Percentiles rank a stretch among this genome's conserved stretches.
Conservation (phyloP, 2,329 filamentous ascomycete genomes). For the Monascus ruber region DNA sequence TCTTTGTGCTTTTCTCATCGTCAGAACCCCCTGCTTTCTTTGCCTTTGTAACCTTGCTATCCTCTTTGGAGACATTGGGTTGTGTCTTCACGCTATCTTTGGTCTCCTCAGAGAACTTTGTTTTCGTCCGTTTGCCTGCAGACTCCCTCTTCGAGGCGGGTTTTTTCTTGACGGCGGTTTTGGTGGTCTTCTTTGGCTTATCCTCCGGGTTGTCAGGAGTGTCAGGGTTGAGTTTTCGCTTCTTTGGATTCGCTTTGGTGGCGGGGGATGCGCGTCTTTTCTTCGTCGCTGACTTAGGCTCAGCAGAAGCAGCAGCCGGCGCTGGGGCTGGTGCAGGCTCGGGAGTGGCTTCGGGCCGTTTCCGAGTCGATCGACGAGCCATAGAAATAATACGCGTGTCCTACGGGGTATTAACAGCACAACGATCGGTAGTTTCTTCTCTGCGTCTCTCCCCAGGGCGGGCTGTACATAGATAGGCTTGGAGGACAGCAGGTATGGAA, state of each 20-base stretch:
- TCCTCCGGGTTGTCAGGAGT: slow-evolving; percentile 7
- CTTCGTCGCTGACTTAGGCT: neutral
- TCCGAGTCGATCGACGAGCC: slow-evolving; percentile 24
- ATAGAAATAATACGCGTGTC: no score
- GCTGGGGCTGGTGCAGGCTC: slow-evolving; percentile 17
- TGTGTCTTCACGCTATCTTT: neutral
- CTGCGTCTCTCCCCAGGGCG: no score
- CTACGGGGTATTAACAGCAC: no score
- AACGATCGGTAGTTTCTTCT: no score
- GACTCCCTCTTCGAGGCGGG: neutral
- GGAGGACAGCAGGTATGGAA: no score
- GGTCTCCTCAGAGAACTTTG: neutral
- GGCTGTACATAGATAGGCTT: no score
- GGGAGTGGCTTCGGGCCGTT: slow-evolving; percentile 13
- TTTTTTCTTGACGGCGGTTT: slow-evolving; percentile 6
- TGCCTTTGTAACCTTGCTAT: neutral
- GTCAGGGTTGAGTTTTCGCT: slow-evolving; percentile 16
- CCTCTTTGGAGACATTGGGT: neutral
- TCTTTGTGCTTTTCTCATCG: neutral
- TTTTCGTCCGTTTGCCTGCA: no score
- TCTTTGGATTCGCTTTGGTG: slow-evolving; percentile 18
- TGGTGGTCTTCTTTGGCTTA: slow-evolving; percentile 14
- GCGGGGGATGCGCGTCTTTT: slow-evolving; percentile 25
- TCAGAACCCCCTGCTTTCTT: neutral
- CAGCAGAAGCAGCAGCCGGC: slow-evolving; percentile 1